phyloP scores from a whole-genome alignment of 2,329 filamentous ascomycete species.

The Ophiostoma angusticollis region DNA sequence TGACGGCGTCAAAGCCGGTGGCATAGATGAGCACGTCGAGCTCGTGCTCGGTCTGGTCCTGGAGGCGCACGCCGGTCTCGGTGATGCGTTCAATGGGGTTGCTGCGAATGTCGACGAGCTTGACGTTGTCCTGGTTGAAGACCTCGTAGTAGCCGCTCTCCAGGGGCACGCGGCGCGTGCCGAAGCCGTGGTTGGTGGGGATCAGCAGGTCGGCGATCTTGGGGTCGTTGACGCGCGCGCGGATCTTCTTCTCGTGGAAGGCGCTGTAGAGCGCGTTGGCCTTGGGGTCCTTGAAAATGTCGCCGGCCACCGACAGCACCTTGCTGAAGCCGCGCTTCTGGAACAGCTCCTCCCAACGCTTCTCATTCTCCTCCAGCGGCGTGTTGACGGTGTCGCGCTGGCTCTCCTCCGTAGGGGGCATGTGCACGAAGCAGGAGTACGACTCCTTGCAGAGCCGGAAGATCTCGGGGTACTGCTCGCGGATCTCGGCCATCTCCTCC shows the following conservation, averaged over 20 bases:
- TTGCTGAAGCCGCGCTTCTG: conserved; percentile 5
- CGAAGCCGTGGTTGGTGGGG: conserved; percentile 33
- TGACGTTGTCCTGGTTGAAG: conserved; percentile 31
- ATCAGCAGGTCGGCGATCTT: conserved; percentile 22
- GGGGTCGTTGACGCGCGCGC: conserved; percentile 23
- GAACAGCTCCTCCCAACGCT: conserved; percentile 31
- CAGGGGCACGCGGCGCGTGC: conserved; percentile 31
- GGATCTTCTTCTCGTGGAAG: conserved; percentile 24
- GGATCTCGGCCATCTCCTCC: conserved; percentile 31
- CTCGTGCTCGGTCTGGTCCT: conserved; percentile 23
- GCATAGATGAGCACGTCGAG: conserved; percentile 24
- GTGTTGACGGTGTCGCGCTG: conserved; percentile 27
- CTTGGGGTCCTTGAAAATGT: conserved; percentile 18
- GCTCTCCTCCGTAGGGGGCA: no score
- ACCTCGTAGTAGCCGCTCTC: conserved; percentile 38
- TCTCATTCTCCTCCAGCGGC: conserved; percentile 28
- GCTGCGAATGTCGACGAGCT: conserved; percentile 30
- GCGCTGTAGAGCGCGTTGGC: conserved; percentile 20
- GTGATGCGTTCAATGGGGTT: conserved; percentile 29
- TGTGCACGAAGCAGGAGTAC: conserved; percentile 39
- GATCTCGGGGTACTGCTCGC: conserved; percentile 25
- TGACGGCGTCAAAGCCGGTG: conserved; percentile 23
- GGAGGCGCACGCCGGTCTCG: conserved; percentile 24
- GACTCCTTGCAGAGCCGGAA: conserved; percentile 32
- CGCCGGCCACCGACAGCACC: conserved; percentile 5